Evolutionary conservation across 192 early-diverging fungal genomes (phyloP).

Genomic region (Haplosporangium gracile): DNA sequence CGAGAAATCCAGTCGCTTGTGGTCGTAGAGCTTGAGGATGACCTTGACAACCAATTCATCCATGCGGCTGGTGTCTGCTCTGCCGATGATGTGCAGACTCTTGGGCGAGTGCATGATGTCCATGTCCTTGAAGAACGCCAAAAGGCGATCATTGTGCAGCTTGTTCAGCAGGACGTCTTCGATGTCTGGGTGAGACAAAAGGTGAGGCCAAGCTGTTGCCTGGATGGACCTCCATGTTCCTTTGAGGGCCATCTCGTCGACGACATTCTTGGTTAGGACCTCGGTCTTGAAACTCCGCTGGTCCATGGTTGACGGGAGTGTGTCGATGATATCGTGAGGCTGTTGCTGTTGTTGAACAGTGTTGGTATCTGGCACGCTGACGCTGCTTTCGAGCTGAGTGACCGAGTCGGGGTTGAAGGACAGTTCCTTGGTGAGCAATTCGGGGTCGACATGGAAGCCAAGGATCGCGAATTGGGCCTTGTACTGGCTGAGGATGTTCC

Average conservation of each 20-base stretch:
- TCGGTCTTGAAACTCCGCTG: conserved; percentile 7
- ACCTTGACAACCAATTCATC: conserved; percentile 18
- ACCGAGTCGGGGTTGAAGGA: conserved; percentile 19
- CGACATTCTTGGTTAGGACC: neutral
- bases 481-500: neutral
- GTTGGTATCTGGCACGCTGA: neutral
- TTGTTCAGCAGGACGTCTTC: neutral
- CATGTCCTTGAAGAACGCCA: conserved; percentile 15
- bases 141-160: neutral
- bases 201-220: conserved; percentile 16
- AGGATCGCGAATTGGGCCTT: conserved; percentile 29
- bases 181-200: conserved; percentile 24
- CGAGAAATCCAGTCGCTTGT: conserved; percentile 16
- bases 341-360: neutral
- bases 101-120: conserved; percentile 5
- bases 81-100: conserved; percentile 8
- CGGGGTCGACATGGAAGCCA: conserved; percentile 25
- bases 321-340: conserved; percentile 12
- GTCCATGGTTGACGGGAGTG: conserved; percentile 16
- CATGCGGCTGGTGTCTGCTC: conserved; percentile 14
- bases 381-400: neutral
- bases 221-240: neutral
- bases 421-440: conserved; percentile 21
- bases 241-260: conserved; percentile 11
- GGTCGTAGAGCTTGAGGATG: conserved; percentile 9